These are phyloP conservation scores for Marasmius fiardii DNA, from an alignment of 1,284 basidiomycete genomes.

Conservation along the genomic window DNA sequence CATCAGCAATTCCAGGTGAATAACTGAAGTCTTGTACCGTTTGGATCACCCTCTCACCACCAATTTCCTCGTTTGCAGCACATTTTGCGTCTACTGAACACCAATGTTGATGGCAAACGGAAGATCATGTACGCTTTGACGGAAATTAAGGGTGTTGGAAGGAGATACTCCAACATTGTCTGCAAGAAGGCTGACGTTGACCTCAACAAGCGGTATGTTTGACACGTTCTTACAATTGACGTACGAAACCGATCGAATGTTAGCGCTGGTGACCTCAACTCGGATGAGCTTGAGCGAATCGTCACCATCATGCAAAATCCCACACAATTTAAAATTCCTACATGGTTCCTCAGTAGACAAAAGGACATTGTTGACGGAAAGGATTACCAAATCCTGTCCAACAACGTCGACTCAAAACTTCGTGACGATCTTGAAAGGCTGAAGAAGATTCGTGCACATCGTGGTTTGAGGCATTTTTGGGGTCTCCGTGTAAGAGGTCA, in stretches of 20 bases:
- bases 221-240: conserved; percentile 5
- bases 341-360: conserved; percentile 99
- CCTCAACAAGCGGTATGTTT: conserved; percentile 93
- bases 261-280: conserved; percentile 93
- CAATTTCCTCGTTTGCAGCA: conserved; percentile 48
- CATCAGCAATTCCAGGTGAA: conserved; percentile 91
- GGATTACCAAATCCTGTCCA: conserved; percentile 94
- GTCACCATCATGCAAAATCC: conserved; percentile 99
- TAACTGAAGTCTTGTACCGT: conserved; percentile 3
- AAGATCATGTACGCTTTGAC: conserved; percentile 98
- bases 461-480: conserved; percentile 98
- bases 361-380: conserved; percentile 98
- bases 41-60: background rate
- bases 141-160: conserved; percentile 99
- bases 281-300: conserved; percentile 96
- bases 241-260: background rate
- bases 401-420: conserved; percentile 97
- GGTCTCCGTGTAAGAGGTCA: conserved; percentile 94
- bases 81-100: conserved; percentile 98
- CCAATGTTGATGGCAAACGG: conserved; percentile 98
- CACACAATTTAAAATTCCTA: conserved; percentile 98
- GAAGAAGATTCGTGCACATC: conserved; percentile 99
- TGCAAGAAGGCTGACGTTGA: conserved; percentile 99
- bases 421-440: conserved; percentile 98
- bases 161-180: conserved; percentile 97